Conservation (phyloP, 371 early-diverging fungal genomes). For the Rhizopus stolonifer region DNA sequence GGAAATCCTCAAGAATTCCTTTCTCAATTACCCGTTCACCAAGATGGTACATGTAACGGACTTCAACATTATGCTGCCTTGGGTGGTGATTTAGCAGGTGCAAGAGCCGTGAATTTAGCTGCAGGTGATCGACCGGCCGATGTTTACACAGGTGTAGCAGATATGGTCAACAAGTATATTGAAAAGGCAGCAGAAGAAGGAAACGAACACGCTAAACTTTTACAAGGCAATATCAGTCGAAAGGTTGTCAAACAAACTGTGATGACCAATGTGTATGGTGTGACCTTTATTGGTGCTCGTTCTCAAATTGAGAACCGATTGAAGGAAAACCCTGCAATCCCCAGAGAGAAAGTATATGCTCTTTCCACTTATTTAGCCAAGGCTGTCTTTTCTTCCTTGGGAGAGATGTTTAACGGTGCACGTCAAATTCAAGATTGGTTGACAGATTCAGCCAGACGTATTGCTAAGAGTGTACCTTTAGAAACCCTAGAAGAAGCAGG, state of each 20-base stretch:
- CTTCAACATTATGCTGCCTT: slow-evolving; percentile 98
- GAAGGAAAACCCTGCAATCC: slow-evolving; percentile 66
- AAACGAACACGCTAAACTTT: slow-evolving; percentile 53
- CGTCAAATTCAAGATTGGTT: slow-evolving; percentile 93
- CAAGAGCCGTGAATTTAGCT: slow-evolving; percentile 87
- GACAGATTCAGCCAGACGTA: slow-evolving; percentile 82
- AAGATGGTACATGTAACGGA: slow-evolving; percentile 98
- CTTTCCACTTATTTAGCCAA: slow-evolving; percentile 76
- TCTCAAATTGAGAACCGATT: slow-evolving; percentile 86
- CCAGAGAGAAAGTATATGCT: slow-evolving; percentile 48
- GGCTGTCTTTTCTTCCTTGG: slow-evolving; percentile 84
- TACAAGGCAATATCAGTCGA: slow-evolving; percentile 76
- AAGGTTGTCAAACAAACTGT: slow-evolving; percentile 98
- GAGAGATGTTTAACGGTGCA: slow-evolving; percentile 90
- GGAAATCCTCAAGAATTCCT: slow-evolving; percentile 72
- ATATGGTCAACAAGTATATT: slow-evolving; percentile 70
- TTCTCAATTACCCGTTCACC: slow-evolving; percentile 89
- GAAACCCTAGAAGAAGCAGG: slow-evolving; percentile 57
- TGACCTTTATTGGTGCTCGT: slow-evolving; percentile 94
- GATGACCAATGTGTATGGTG: slow-evolving; percentile 99
- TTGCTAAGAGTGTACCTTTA: slow-evolving; percentile 78
- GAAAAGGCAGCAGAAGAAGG: slow-evolving; percentile 65
- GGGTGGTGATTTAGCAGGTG: slow-evolving; percentile 93
- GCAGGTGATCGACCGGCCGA: slow-evolving; percentile 90
- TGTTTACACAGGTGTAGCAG: slow-evolving; percentile 91